phyloP scores from a whole-genome alignment of 2,329 filamentous ascomycete genomes.

The Fusarium verticillioides region DNA sequence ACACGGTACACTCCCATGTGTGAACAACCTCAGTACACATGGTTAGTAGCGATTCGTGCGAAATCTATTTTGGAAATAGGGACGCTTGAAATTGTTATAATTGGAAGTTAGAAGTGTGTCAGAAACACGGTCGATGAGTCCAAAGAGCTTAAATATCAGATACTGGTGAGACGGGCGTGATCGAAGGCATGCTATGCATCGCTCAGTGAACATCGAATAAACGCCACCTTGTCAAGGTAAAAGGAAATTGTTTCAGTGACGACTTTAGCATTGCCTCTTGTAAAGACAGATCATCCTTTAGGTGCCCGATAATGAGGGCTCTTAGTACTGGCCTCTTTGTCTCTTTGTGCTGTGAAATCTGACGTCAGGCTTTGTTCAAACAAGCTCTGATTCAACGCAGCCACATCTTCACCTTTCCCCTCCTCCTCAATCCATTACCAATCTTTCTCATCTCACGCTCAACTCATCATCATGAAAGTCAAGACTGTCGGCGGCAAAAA shows the following conservation, averaged over 20 bases:
- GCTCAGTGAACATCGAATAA: neutral
- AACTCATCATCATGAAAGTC: neutral
- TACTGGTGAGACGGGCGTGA: accelerated
- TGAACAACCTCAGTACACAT: neutral
- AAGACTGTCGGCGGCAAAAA: neutral
- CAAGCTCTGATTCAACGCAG: neutral
- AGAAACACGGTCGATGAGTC: accelerated
- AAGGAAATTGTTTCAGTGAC: too few species aligned
- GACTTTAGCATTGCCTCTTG: too few species aligned
- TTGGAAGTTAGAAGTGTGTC: accelerated
- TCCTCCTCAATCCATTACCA: accelerated
- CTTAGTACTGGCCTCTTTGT: accelerated
- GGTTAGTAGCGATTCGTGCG: too few species aligned
- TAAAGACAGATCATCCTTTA: too few species aligned
- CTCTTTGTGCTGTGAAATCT: neutral
- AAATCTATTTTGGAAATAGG: too few species aligned
- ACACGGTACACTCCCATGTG: neutral
- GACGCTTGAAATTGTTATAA: too few species aligned
- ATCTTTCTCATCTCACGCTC: accelerated
- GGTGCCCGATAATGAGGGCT: too few species aligned
- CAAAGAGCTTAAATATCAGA: accelerated
- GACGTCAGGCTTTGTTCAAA: neutral
- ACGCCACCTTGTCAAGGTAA: accelerated
- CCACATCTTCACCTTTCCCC: neutral
- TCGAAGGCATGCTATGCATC: accelerated